A percentile compares a stretch with the other conserved stretches of the same genome.
Conservation (phyloP, 768 basidiomycete species). For the Naganishia friedmannii region DNA sequence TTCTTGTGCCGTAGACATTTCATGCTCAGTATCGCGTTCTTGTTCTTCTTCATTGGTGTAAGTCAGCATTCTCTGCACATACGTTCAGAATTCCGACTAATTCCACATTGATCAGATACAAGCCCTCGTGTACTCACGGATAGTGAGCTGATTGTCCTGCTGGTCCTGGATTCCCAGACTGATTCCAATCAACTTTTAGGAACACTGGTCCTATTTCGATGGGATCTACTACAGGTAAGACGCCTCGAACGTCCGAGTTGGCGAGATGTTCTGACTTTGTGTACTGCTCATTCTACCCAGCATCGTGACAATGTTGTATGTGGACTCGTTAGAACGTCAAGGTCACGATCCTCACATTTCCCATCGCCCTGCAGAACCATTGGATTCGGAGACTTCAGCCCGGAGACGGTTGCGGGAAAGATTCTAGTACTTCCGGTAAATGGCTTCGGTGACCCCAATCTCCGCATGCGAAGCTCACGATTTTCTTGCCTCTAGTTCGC, state of each 20-base stretch:
- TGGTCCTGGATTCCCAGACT: background rate
- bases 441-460: background rate
- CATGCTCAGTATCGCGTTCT: constrained; percentile 35
- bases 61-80: background rate
- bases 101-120: constrained; percentile 33
- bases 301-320: constrained; percentile 34
- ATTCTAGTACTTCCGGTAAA: constrained; percentile 37
- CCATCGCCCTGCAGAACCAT: constrained; percentile 6
- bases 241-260: background rate
- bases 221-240: constrained; percentile 41
- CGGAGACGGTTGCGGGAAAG: constrained; percentile 39
- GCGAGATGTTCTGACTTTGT: constrained; percentile 21
- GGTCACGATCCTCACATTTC: background rate
- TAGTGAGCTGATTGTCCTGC: constrained; percentile 32
- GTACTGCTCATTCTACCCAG: constrained; percentile 27
- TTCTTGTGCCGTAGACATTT: constrained; percentile 38
- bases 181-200: constrained; percentile 10
- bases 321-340: background rate
- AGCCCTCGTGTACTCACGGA: constrained; percentile 45
- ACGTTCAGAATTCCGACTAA: background rate
- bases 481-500: constrained; percentile 39
- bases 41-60: constrained; percentile 32
- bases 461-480: constrained; percentile 15
- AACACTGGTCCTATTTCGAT: constrained; percentile 49
- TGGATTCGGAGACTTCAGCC: constrained; percentile 32